Evolutionary conservation across 2,329 filamentous ascomycete species (phyloP).

Genomic region (Didymella glomerata): DNA sequence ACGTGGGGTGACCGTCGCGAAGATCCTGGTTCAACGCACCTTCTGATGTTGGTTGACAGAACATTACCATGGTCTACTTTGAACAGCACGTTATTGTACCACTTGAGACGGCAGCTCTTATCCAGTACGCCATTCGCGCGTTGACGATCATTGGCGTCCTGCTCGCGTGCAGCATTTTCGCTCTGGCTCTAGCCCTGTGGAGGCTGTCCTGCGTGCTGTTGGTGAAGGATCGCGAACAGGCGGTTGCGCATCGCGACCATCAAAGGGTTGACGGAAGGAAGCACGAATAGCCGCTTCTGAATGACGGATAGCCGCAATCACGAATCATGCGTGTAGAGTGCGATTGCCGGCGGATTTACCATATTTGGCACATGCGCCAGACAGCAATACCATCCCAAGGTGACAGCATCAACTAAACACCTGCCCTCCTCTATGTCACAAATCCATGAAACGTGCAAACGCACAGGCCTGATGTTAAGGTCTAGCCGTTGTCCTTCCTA

Average conservation of each 20-base stretch:
- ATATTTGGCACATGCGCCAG: too few relatives aligned
- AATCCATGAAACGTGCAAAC: neutral
- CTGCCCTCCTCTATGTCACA: neutral
- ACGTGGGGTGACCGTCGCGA: too few relatives aligned
- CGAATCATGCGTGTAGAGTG: too few relatives aligned
- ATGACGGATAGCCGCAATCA: neutral
- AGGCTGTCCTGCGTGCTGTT: neutral
- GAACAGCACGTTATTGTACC: neutral
- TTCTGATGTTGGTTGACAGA: neutral
- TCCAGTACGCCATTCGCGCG: neutral
- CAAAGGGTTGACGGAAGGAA: neutral
- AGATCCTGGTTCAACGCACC: too few relatives aligned
- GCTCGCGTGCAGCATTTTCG: neutral
- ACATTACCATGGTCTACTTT: constrained; percentile 2
- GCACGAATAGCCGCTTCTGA: neutral
- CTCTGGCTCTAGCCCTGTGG: neutral
- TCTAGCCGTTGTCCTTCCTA: constrained; percentile 1
- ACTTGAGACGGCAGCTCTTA: neutral
- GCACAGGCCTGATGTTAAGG: neutral
- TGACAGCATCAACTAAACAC: neutral
- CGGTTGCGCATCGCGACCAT: neutral
- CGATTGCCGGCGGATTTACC: neutral
- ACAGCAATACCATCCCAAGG: too few relatives aligned
- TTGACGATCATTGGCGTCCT: neutral
- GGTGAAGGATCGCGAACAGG: neutral